Evolutionary conservation across 345 rosid species (phyloP).

Genomic region (Pugionium cornutum): DNA sequence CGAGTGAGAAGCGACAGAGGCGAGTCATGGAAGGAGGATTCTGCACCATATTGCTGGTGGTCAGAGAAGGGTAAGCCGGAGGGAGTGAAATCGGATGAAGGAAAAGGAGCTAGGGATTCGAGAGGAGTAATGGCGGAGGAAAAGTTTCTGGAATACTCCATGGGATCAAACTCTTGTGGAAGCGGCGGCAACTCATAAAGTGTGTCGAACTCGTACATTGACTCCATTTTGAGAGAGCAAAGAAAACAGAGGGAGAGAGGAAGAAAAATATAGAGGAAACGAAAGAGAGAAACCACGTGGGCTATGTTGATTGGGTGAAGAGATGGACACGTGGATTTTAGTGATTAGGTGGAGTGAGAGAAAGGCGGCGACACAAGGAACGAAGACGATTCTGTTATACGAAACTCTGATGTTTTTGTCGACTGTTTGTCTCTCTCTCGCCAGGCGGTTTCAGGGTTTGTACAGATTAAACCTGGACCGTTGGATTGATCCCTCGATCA

Average conservation of each 20-base stretch:
- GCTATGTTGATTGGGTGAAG: neutral
- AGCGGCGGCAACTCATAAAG: constrained; percentile 35
- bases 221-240: constrained; percentile 28
- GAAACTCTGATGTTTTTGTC: constrained; percentile 30
- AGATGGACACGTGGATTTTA: constrained; percentile 35
- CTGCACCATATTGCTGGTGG: neutral
- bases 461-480: constrained; percentile 20
- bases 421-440: constrained; percentile 26
- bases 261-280: neutral
- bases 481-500: constrained; percentile 18
- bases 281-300: neutral
- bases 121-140: constrained; percentile 1
- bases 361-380: constrained; percentile 43
- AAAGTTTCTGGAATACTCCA: constrained; percentile 7
- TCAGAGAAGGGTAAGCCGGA: constrained; percentile 9
- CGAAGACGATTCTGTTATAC: constrained; percentile 42
- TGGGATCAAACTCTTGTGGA: constrained; percentile 28
- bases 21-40: constrained; percentile 14
- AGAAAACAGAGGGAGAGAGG: neutral
- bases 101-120: constrained; percentile 34
- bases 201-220: constrained; percentile 21
- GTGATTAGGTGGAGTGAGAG: constrained; percentile 6
- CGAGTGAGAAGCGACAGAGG: constrained; percentile 22
- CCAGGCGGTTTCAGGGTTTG: constrained; percentile 37
- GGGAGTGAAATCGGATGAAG: constrained; percentile 33